Evolutionary conservation across 2,329 filamentous ascomycete species (phyloP), one percentile per base, ranked within the genome.

Genomic region (Geosmithia flava): DNA sequence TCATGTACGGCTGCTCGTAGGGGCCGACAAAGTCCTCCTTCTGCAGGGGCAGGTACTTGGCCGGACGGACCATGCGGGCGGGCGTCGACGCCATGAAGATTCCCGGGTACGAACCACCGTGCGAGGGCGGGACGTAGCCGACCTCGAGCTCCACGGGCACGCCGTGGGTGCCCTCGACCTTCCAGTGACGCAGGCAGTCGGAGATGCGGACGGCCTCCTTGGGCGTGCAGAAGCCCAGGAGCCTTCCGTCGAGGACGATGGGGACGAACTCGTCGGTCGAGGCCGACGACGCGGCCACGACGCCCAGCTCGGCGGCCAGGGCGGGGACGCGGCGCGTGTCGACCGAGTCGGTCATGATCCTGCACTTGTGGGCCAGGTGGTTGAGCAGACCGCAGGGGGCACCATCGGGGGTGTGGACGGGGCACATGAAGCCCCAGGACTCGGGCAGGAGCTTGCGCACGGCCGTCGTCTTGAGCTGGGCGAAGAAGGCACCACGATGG

Each of bases 401-500:
- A 68, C 93, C 93, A 76, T 98, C 93, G 53, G 93, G 93, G 4
- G 93, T 98, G 65, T 98, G 93, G 2, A 97, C 91, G 17, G 93
- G 93, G 60, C 93, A 98, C 55, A 98, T 72, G 69, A 96, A 98
- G 7, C 93, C 93, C 93, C 93, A 98, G 56, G 89, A 95, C 62
- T 98, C 93, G 2, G 93, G 93, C 19, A 97, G 70, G 56, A 98
- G 72, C 66, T 97, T 98, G 70, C 93, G 81, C 46, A 98, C 93
- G 0, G 93, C 93, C 0, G 93, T 98, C 0, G 93, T 98, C 69
- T 96, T 97, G 54, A 98, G 69, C 63, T 97, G 87, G 3, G 93
- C 93, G 64, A 98, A 98, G 77, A 98, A 98, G 62, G 88, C 93
- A 73, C 93, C 93, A 81, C 93, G 82, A 70, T 98, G 93, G 50